Base-by-base conservation (phyloP, 1,139 yeast genomes). In the Pichia inconspicua region DNA sequence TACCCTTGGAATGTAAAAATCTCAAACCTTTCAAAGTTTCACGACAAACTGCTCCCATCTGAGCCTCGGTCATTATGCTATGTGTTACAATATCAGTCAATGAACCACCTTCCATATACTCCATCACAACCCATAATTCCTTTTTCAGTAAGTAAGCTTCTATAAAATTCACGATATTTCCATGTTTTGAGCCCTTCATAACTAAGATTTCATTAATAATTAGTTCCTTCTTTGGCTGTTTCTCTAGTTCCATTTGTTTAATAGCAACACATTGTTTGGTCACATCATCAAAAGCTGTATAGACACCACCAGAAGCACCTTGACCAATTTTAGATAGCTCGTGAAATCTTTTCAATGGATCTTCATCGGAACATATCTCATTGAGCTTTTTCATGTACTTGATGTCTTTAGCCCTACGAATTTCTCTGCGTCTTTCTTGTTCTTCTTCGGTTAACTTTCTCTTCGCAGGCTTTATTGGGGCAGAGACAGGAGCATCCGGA, bases 291-390 rank as follows among this genome's bases (percentile, higher is more conserved):
- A 83, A 82, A 0, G 97, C 97, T 38, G 95, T 87, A 63, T 83
- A 92, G 43, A 92, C 98, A 47, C 97, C 97, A 50, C 98, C 98
- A 38, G 95, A 83, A 0, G 98, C 98, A 61, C 98, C 98, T 69
- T 92, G 97, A 6, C 98, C 98, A 61, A 92, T 84, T 69, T 92
- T 90, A 19, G 75, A 72, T 52, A 90, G 71, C 60, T 82, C 82
- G 43, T 74, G 71, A 65, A 87, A 94, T 45, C 77, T 66, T 48
- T 72, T 72, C 35, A 82, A 79, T n/a, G 99, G 98, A 66, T 94
- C 95, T 3, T 92, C 95, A 39, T 79, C 82, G 2, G 88, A 77
- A 61, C 97, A 92, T 44, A 92, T 90, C 40, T 82, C 78, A 50
- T 78, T 75, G 47, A 92, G 71, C 58, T 81, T 84, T 48, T 78